A percentile compares a stretch with the other conserved stretches of the same genome.
These are phyloP conservation scores for Stylosanthes scabra DNA, from an alignment of 331 rosid genomes.

Conservation along the genomic window DNA sequence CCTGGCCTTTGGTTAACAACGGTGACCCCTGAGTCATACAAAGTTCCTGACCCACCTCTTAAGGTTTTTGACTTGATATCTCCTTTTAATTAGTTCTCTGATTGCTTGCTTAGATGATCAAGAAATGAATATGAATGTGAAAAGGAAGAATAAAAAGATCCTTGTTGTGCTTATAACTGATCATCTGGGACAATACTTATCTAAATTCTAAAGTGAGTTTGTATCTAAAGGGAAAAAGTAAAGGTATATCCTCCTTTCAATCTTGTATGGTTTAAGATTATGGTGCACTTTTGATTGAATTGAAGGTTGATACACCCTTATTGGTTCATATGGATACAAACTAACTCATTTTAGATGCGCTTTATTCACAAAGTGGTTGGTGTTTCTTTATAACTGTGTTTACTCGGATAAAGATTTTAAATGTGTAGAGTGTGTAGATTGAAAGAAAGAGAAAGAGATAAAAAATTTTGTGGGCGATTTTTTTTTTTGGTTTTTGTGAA, in stretches of 20 bases:
- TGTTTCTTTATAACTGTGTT: too few species aligned
- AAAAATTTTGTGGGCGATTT: too few species aligned
- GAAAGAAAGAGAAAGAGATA: too few species aligned
- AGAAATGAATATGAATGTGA: neutral
- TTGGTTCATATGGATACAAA: neutral
- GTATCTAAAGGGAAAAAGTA: neutral
- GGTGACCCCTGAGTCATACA: constrained; percentile 13
- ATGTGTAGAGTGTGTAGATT: too few species aligned
- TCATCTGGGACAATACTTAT: neutral
- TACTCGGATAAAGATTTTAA: too few species aligned
- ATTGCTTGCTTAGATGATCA: constrained; percentile 7
- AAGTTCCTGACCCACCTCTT: constrained; percentile 25
- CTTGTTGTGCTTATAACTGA: neutral
- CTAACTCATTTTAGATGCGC: neutral
- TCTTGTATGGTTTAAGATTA: neutral
- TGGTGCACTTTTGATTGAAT: neutral
- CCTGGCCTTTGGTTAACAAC: constrained; percentile 17
- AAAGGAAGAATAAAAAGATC: neutral
- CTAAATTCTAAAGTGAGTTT: neutral
- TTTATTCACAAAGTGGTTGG: neutral
- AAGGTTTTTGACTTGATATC: constrained; percentile 33
- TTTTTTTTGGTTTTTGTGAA: too few species aligned
- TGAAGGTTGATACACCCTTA: neutral
- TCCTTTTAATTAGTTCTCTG: neutral
- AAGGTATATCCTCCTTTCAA: neutral